phyloP scores from a whole-genome alignment of 768 basidiomycete species.

The Ramaria sp. region DNA sequence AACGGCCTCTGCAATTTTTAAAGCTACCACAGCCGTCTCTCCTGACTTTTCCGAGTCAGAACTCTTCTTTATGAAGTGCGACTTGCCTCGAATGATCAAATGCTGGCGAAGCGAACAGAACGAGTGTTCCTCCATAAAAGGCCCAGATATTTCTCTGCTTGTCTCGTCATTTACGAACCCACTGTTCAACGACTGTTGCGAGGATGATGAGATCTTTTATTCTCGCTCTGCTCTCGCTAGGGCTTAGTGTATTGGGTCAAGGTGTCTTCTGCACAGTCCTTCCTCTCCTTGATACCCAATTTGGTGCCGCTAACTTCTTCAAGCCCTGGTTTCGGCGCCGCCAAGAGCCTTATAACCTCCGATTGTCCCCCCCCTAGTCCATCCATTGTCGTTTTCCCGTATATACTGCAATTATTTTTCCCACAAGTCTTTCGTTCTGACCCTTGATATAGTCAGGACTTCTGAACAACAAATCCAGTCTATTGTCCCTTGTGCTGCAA shows the following conservation, averaged over 20 bases:
- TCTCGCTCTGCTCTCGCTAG: not conserved
- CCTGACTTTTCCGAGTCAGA: no score
- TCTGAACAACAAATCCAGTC: slow-evolving; percentile 7
- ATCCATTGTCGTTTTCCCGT: slow-evolving; percentile 13
- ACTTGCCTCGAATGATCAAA: no score
- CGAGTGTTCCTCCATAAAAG: no score
- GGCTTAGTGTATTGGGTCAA: not conserved
- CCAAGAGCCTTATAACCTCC: slow-evolving; percentile 12
- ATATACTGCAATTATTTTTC: not conserved
- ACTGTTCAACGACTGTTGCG: not conserved
- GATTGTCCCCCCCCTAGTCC: slow-evolving; percentile 13
- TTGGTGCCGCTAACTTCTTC: slow-evolving; percentile 4
- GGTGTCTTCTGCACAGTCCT: not conserved
- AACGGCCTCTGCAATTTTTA: no score
- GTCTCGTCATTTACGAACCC: not conserved
- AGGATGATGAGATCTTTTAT: not conserved
- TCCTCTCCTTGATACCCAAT: not conserved
- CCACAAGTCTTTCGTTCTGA: not conserved
- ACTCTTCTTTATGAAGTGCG: no score
- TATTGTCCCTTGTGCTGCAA: slow-evolving; percentile 10
- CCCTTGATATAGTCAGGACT: slow-evolving; percentile 1
- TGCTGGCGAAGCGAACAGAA: no score
- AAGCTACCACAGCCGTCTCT: no score
- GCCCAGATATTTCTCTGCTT: not conserved
- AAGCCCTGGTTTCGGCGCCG: slow-evolving; percentile 8